A percentile compares a stretch with the other conserved stretches of the same genome.
Conservation (phyloP, 179 eudicot genomes). For the Spinacia oleracea region DNA sequence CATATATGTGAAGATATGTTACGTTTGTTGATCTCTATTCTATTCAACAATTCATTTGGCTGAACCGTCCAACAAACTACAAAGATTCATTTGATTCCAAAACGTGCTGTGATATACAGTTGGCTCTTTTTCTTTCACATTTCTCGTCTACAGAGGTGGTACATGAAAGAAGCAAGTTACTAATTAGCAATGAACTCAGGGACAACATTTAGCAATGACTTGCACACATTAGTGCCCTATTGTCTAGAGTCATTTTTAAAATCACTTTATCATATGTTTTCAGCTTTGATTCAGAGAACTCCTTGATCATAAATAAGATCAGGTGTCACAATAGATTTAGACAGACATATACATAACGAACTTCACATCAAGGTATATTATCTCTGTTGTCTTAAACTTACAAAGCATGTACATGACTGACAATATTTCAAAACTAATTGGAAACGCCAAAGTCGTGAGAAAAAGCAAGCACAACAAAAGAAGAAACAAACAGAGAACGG, state of each 20-base stretch:
- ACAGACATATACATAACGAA: neutral
- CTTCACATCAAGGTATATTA: neutral
- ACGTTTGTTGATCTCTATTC: neutral
- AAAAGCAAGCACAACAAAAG: neutral
- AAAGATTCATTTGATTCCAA: neutral
- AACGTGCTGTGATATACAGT: neutral
- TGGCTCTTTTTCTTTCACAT: neutral
- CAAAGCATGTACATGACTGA: neutral
- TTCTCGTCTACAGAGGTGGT: neutral
- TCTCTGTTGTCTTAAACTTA: neutral
- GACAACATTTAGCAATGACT: neutral
- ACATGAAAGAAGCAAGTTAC: neutral
- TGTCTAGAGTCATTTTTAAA: neutral
- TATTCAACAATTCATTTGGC: neutral
- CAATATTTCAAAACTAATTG: neutral
- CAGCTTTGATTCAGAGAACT: neutral
- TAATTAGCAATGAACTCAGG: neutral
- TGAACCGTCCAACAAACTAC: neutral
- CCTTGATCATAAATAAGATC: neutral
- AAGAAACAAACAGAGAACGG: neutral
- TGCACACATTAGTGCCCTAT: neutral
- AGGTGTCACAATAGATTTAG: neutral
- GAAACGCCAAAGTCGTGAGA: neutral
- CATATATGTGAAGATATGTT: neutral
- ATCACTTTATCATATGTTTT: slow-evolving; percentile 6